Evolutionary conservation across 306 rosid genomes (phyloP).

Genomic region (Trichosanthes cucumerina): DNA sequence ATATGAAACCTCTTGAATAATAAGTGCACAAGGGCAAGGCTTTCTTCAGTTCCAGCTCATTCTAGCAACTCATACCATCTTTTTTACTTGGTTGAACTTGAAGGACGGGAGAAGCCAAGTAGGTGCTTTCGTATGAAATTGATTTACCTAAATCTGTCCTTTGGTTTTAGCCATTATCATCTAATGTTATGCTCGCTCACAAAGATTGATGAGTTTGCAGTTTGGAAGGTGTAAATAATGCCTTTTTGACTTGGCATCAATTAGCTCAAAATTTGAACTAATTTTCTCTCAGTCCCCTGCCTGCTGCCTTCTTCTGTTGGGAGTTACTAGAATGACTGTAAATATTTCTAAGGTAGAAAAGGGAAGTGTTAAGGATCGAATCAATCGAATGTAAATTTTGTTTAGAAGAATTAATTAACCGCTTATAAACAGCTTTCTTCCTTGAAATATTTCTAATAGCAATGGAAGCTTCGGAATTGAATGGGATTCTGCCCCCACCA

Average conservation of each 20-base stretch:
- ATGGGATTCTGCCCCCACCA: neutral
- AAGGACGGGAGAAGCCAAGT: neutral
- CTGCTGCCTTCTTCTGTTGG: neutral
- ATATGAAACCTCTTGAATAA: neutral
- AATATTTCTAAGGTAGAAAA: neutral
- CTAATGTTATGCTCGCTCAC: slow-evolving; percentile 5
- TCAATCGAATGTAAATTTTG: neutral
- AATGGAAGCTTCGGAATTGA: neutral
- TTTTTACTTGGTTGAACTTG: slow-evolving; percentile 1
- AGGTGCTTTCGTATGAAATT: neutral
- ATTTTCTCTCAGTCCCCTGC: neutral
- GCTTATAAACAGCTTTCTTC: neutral
- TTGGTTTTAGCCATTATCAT: neutral
- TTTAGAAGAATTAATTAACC: neutral
- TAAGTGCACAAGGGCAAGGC: neutral
- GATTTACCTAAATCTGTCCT: neutral
- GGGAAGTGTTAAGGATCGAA: neutral
- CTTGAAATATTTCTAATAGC: neutral
- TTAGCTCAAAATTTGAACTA: slow-evolving; percentile 1
- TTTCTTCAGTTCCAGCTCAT: neutral
- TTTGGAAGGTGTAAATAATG: slow-evolving; percentile 11
- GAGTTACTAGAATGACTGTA: slow-evolving; percentile 2
- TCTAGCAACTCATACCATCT: neutral
- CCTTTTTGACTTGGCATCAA: neutral
- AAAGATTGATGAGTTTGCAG: neutral